A percentile compares a stretch with the other conserved stretches of the same genome.
Conservation (phyloP, 352 stramenopile species). For the Pythium rishiriense region DNA sequence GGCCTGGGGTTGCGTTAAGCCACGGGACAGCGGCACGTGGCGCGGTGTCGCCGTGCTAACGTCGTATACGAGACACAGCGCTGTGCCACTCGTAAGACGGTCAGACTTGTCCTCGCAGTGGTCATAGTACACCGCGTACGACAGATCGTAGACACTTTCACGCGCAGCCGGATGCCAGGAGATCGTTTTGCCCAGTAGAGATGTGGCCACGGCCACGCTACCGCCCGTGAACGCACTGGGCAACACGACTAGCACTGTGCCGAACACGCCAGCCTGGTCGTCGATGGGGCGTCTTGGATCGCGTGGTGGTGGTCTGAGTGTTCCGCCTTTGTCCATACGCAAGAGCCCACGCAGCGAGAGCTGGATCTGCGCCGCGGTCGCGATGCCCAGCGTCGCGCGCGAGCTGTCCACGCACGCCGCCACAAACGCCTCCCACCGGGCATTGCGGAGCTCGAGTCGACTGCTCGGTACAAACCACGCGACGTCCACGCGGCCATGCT, state of each 20-base stretch:
- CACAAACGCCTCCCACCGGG: conserved; percentile 3
- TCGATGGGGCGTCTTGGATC: too few species aligned
- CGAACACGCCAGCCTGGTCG: conserved; percentile 39
- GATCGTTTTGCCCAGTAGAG: not conserved
- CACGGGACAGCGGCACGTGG: not conserved
- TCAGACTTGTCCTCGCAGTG: not conserved
- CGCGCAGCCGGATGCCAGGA: not conserved
- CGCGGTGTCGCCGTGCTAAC: not conserved
- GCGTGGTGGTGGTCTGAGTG: conserved; percentile 30
- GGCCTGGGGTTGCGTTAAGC: not conserved
- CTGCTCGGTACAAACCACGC: conserved; percentile 19
- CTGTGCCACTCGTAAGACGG: not conserved
- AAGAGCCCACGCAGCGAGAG: conserved; percentile 41
- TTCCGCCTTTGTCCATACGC: conserved; percentile 40
- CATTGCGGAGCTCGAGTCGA: conserved; percentile 9
- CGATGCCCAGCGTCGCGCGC: conserved; percentile 7
- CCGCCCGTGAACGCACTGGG: conserved; percentile 27
- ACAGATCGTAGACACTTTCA: not conserved
- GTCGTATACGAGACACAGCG: conserved; percentile 4
- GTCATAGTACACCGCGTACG: not conserved
- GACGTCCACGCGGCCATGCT: conserved; percentile 12
- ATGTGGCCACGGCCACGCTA: conserved; percentile 11
- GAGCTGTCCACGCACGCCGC: not conserved
- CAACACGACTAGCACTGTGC: conserved; percentile 41
- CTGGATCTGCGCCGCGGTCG: not conserved